Conservation (phyloP, 2,329 filamentous ascomycete species). For the Aulographum hederae region DNA sequence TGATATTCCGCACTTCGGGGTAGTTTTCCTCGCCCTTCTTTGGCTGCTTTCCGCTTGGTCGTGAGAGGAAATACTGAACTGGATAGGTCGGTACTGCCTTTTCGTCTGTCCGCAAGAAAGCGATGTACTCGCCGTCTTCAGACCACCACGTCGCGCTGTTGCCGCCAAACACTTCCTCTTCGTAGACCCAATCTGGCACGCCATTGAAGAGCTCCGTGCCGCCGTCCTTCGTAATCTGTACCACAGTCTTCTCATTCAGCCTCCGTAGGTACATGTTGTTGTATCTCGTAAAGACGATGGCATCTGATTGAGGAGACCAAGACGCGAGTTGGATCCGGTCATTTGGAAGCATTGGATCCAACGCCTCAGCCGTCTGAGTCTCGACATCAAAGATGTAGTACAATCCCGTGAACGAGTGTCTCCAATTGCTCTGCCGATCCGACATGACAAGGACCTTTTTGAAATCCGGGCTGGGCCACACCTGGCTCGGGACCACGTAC, state of each 20-base stretch:
- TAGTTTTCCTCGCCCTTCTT: conserved; percentile 64
- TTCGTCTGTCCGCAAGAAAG: conserved; percentile 89
- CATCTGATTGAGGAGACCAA: conserved; percentile 78
- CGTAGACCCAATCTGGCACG: conserved; percentile 93
- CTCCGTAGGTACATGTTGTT: conserved; percentile 82
- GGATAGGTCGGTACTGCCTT: conserved; percentile 80
- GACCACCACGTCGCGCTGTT: conserved; percentile 93
- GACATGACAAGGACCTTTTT: conserved; percentile 74
- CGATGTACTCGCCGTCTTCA: conserved; percentile 69
- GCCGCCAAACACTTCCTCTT: conserved; percentile 63
- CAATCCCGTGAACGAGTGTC: conserved; percentile 67
- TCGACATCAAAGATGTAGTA: conserved; percentile 91
- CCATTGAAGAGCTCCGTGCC: conserved; percentile 85
- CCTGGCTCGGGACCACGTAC: conserved; percentile 37
- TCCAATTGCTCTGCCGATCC: conserved; percentile 58
- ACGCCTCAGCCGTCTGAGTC: conserved; percentile 55
- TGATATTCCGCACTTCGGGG: conserved; percentile 79
- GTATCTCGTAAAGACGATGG: conserved; percentile 71
- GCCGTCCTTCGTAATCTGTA: conserved; percentile 70
- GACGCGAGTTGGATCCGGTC: conserved; percentile 63
- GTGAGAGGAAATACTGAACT: conserved; percentile 79
- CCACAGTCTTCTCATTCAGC: conserved; percentile 32
- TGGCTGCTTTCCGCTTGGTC: conserved; percentile 58
- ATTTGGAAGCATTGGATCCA: conserved; percentile 50
- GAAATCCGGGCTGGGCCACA: conserved; percentile 65